These are phyloP conservation scores for Aethionema arabicum DNA, from an alignment of 345 rosid genomes.

Conservation along the genomic window DNA sequence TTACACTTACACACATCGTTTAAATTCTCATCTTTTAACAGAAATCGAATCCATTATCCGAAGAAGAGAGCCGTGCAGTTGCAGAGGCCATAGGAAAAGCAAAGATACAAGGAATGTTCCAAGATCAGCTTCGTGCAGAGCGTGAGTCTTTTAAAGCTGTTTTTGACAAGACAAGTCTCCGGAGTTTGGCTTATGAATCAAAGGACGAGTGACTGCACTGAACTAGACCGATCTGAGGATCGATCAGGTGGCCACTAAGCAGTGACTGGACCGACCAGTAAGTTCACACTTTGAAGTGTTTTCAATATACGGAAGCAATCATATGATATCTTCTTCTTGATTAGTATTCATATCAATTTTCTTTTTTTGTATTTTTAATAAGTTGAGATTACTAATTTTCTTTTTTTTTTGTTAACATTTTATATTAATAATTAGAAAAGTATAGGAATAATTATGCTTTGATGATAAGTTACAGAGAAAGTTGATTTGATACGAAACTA, in stretches of 20 bases:
- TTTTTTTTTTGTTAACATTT: background rate
- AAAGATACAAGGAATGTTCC: conserved; percentile 58
- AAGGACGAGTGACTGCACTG: conserved; percentile 47
- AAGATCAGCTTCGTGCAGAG: conserved; percentile 79
- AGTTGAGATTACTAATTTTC: background rate
- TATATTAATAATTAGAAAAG: background rate
- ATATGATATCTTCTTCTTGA: background rate
- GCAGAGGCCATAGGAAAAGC: conserved; percentile 43
- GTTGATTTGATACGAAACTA: too few species aligned
- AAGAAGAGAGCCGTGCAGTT: conserved; percentile 39
- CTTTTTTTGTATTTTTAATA: background rate
- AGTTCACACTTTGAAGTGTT: conserved; percentile 22
- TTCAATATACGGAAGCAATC: background rate
- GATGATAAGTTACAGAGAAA: too few species aligned
- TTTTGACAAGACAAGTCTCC: conserved; percentile 66
- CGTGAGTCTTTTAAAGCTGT: conserved; percentile 81
- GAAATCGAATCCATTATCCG: conserved; percentile 71
- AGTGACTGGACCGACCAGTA: background rate
- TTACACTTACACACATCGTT: background rate
- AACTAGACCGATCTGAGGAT: background rate
- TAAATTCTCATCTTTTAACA: conserved; percentile 22
- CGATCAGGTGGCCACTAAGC: background rate
- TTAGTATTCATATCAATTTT: background rate
- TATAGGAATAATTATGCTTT: too few species aligned
- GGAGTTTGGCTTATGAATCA: conserved; percentile 46